Percentiles rank a stretch among this genome's conserved stretches.
Conservation (phyloP, 345 rosid genomes). For the Schrenkiella parvula region DNA sequence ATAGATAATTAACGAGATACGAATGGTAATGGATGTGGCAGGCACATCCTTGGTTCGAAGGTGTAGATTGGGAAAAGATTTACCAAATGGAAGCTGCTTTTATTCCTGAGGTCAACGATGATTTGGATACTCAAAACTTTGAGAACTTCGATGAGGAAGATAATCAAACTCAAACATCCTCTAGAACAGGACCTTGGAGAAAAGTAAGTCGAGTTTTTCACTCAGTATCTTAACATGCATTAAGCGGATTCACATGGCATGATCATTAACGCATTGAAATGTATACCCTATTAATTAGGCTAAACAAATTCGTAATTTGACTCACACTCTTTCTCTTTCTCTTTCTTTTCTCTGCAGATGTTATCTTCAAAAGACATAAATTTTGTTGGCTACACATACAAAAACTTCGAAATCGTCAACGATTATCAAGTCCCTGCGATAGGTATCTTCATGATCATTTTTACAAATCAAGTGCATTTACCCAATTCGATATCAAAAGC, state of each 20-base stretch:
- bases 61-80: conserved; percentile 73
- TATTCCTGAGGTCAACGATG: conserved; percentile 83
- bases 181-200: conserved; percentile 79
- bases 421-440: conserved; percentile 84
- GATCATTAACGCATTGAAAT: too few species aligned
- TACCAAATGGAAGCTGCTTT: conserved; percentile 88
- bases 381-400: conserved; percentile 79
- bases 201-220: conserved; percentile 42
- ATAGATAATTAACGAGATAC: not conserved
- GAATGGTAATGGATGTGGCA: conserved; percentile 24
- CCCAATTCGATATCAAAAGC: not conserved
- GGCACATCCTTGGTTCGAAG: conserved; percentile 82
- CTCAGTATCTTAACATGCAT: not conserved
- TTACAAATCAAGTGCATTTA: not conserved
- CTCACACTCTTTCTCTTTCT: not conserved
- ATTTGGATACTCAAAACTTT: conserved; percentile 94
- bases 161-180: conserved; percentile 33
- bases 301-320: not conserved
- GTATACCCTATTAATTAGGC: too few species aligned
- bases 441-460: conserved; percentile 38
- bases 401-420: conserved; percentile 80
- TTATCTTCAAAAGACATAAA: conserved; percentile 75
- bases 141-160: conserved; percentile 84
- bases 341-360: conserved; percentile 54
- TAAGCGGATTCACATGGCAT: too few species aligned